Conservation (phyloP, 2,329 filamentous ascomycete genomes). For the Beauveria australis region DNA sequence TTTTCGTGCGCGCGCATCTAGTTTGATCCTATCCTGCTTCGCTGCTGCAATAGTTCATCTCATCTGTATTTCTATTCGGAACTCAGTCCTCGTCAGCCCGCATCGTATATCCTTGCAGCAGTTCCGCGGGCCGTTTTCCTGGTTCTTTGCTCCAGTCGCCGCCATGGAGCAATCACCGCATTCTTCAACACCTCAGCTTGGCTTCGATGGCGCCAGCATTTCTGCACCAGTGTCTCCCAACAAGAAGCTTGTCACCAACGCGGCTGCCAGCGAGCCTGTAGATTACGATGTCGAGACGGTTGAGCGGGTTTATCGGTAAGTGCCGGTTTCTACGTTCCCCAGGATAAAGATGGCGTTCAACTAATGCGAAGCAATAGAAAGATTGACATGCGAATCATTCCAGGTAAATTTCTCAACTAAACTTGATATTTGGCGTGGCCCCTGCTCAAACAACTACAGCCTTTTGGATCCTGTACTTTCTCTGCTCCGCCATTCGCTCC, state of each 20-base stretch:
- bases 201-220: background rate
- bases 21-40: background rate
- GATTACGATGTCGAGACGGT: constrained; percentile 44
- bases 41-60: background rate
- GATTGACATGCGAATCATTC: constrained; percentile 52
- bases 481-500: constrained; percentile 84
- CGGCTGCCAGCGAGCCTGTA: background rate
- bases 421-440: too few species aligned
- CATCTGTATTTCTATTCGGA: background rate
- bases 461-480: constrained; percentile 86
- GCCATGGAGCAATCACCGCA: background rate
- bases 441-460: constrained; percentile 33
- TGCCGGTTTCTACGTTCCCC: background rate
- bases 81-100: too few species aligned
- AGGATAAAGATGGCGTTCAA: background rate
- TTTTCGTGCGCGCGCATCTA: background rate
- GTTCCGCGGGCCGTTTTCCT: background rate
- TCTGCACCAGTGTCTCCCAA: background rate
- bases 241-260: background rate
- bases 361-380: constrained; percentile 27
- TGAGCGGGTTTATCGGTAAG: constrained; percentile 44
- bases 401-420: constrained; percentile 30
- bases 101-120: background rate
- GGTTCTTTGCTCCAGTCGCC: background rate
- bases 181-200: background rate